A percentile compares a stretch with the other conserved stretches of the same genome.
These are phyloP conservation scores for Phalaenopsis equestris DNA, from an alignment of 106 monocot genomes.

Conservation along the genomic window DNA sequence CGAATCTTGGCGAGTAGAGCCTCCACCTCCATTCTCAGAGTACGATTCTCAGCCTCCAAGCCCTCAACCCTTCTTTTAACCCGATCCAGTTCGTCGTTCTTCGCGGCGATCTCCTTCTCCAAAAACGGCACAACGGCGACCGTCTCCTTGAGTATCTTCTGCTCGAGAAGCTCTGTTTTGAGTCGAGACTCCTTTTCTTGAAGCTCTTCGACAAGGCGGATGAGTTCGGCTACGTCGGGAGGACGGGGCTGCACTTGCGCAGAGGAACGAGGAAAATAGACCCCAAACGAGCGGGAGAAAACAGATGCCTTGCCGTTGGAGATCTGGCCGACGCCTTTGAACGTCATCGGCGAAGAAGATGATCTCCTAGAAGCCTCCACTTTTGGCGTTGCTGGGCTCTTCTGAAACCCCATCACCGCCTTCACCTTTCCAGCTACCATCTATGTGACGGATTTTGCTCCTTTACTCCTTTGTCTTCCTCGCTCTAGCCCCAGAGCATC, in stretches of 20 bases:
- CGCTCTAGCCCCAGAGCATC: constrained; percentile 4
- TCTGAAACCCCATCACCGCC: constrained; percentile 84
- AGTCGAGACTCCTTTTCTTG: constrained; percentile 79
- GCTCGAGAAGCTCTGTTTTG: constrained; percentile 76
- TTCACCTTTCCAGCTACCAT: constrained; percentile 92
- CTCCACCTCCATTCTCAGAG: constrained; percentile 34
- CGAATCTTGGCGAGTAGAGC: constrained; percentile 34
- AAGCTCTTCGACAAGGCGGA: constrained; percentile 73
- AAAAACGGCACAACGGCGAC: constrained; percentile 83
- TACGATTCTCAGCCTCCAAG: constrained; percentile 54
- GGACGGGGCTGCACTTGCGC: constrained; percentile 67
- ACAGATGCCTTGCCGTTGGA: constrained; percentile 8
- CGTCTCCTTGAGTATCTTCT: constrained; percentile 86
- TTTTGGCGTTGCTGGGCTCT: constrained; percentile 56
- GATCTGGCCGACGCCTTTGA: constrained; percentile 1
- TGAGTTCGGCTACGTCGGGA: constrained; percentile 55
- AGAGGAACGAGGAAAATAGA: constrained; percentile 71
- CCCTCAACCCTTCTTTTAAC: constrained; percentile 13
- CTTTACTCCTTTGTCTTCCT: background rate
- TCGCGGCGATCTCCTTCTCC: constrained; percentile 49
- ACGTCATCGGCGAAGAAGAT: constrained; percentile 13
- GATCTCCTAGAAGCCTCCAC: constrained; percentile 18
- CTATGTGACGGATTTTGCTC: background rate
- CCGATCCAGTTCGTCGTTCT: constrained; percentile 43
- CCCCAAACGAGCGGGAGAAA: constrained; percentile 61